phyloP scores from a whole-genome alignment of 2,329 filamentous ascomycete genomes.

The Elsinoe arachidis region DNA sequence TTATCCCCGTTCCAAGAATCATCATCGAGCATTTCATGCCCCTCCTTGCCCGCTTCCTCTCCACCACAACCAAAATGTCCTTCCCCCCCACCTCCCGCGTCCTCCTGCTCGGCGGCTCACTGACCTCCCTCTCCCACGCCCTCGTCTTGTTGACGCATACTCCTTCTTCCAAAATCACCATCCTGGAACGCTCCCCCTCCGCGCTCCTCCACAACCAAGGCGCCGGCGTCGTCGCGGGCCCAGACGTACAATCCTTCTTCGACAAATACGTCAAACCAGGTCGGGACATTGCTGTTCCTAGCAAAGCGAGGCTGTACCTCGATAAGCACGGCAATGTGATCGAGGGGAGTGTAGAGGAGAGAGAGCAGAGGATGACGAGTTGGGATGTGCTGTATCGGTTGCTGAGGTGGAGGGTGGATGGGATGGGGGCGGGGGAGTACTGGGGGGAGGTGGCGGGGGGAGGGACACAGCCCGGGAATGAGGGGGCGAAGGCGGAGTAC shows the following conservation, averaged over 20 bases:
- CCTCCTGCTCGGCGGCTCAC: constrained; percentile 25
- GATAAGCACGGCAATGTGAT: constrained; percentile 23
- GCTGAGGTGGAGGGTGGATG: constrained; percentile 39
- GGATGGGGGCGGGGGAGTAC: constrained; percentile 25
- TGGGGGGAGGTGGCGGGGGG: constrained; percentile 18
- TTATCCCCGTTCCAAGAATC: too few species aligned
- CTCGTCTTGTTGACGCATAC: constrained; percentile 21
- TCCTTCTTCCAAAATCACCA: constrained; percentile 22
- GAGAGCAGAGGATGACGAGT: constrained; percentile 39
- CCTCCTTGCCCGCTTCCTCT: not conserved
- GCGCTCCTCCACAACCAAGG: constrained; percentile 40
- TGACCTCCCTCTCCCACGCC: constrained; percentile 17
- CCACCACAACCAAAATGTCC: not conserved
- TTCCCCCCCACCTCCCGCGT: constrained; percentile 13
- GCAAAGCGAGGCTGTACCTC: constrained; percentile 23
- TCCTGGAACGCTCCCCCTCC: constrained; percentile 36
- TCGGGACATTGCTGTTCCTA: constrained; percentile 25
- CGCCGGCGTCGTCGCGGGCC: constrained; percentile 41
- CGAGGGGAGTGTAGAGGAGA: constrained; percentile 23
- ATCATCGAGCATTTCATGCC: not conserved
- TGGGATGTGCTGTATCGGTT: constrained; percentile 42
- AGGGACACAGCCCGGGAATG: constrained; percentile 10
- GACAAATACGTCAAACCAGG: constrained; percentile 33
- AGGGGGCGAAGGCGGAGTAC: constrained; percentile 21
- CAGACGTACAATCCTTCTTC: constrained; percentile 37